Base-by-base conservation (phyloP, 257 asterid genomes). In the Asclepias syriaca region DNA sequence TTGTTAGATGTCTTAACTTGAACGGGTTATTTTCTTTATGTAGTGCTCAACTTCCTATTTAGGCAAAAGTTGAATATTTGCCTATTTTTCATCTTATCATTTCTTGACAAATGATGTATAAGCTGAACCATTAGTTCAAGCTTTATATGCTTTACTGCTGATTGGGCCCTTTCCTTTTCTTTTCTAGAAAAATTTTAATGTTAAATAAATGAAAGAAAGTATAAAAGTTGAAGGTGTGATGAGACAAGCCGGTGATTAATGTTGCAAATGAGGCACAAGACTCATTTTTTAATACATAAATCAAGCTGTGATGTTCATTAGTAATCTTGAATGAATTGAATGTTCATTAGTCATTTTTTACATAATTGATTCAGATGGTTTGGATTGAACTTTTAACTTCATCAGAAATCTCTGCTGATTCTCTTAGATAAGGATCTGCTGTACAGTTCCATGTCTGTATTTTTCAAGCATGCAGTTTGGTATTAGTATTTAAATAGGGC, bases 381-480 rank as follows among this genome's bases (percentile, higher is more conserved):
- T 53, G 3, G 18, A n/a, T 56, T 24, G 22, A 32, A 7, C 16
- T n/a, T 1, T 22, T 2, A 21, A 56, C 6, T 40, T 58, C 29
- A 34, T 71, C 13, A 14, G 6, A 6, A 37, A 21, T n/a, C n/a
- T n/a, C n/a, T n/a, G n/a, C n/a, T n/a, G n/a, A n/a, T n/a, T n/a
- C n/a, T n/a, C n/a, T n/a, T n/a, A n/a, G 4, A n/a, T 16, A 13
- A 57, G 74, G 3, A 55, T 70, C 14, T 70, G 66, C 55, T 55
- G 7, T n/a, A 13, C 32, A 3, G 21, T 53, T 53, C 32, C 10
- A 37, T 46, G 18, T 59, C 43, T 29, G 40, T 59, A 10, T 13
- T 29, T 29, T 13, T 60, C 43, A 0, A 8, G 21, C 18, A 22
- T 59, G 27, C 43, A 37, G 63, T 32, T 27, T 1, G 34, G 55